These are phyloP conservation scores for Staphylotrichum tortipilum DNA, from an alignment of 495 filamentous ascomycete genomes.

Conservation along the genomic window DNA sequence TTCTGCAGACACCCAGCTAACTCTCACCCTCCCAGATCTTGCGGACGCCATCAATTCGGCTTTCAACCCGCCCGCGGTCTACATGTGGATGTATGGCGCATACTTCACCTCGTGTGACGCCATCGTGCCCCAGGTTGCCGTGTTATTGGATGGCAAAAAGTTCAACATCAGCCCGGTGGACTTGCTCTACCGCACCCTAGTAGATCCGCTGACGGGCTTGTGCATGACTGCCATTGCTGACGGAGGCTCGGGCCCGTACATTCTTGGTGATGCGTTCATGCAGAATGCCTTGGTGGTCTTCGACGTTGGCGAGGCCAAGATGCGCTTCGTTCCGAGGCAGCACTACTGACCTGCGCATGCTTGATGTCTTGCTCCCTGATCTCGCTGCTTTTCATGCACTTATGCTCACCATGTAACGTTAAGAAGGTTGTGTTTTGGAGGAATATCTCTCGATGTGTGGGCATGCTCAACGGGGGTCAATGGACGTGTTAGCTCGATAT, in stretches of 20 bases:
- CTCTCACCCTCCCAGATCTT: slow-evolving; percentile 21
- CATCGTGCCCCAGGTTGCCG: slow-evolving; percentile 41
- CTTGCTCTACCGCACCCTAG: slow-evolving; percentile 38
- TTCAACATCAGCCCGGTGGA: slow-evolving; percentile 50
- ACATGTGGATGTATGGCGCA: slow-evolving; percentile 32
- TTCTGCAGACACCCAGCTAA: background rate
- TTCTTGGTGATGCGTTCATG: slow-evolving; percentile 56
- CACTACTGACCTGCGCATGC: slow-evolving; percentile 20
- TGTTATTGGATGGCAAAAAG: slow-evolving; percentile 39
- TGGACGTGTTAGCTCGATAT: background rate
- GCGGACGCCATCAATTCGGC: slow-evolving; percentile 42
- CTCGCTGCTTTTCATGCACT: background rate
- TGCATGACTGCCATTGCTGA: slow-evolving; percentile 43
- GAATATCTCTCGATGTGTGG: background rate
- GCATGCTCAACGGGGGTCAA: background rate
- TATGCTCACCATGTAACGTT: background rate
- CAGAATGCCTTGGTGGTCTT: slow-evolving; percentile 56
- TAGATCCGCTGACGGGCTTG: slow-evolving; percentile 29
- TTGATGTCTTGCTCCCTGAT: background rate
- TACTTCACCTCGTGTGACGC: slow-evolving; percentile 52
- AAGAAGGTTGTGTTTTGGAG: background rate
- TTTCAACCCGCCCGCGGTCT: slow-evolving; percentile 48
- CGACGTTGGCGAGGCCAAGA: slow-evolving; percentile 48
- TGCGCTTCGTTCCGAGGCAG: slow-evolving; percentile 38
- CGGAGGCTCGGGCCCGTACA: slow-evolving; percentile 37